A percentile compares a stretch with the other conserved stretches of the same genome.
phyloP scores from a whole-genome alignment of 352 stramenopile genomes.

The Phytophthora meadii region DNA sequence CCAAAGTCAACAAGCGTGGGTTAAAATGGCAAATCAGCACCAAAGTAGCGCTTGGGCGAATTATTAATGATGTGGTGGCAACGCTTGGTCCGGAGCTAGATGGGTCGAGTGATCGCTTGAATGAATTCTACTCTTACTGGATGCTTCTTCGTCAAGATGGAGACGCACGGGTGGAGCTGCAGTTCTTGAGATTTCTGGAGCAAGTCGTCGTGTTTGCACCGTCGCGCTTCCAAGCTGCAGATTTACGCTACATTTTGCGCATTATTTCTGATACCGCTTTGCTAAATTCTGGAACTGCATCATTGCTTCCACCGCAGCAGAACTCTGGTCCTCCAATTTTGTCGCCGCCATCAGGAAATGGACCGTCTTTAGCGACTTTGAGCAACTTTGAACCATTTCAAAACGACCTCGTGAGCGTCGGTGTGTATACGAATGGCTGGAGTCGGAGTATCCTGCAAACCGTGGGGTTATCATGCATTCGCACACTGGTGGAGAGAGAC shows the following conservation, averaged over 20 bases:
- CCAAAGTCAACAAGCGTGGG: slow-evolving; percentile 65
- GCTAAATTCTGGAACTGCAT: slow-evolving; percentile 24
- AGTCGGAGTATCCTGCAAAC: slow-evolving; percentile 75
- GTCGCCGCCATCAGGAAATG: slow-evolving; percentile 26
- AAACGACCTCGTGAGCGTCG: slow-evolving; percentile 49
- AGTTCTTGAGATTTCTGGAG: slow-evolving; percentile 84
- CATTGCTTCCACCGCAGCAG: slow-evolving; percentile 16
- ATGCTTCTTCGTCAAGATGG: slow-evolving; percentile 70
- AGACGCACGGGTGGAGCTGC: slow-evolving; percentile 75
- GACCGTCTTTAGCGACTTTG: slow-evolving; percentile 28
- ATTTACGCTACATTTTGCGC: slow-evolving; percentile 70
- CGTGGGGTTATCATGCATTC: slow-evolving; percentile 76
- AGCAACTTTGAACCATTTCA: slow-evolving; percentile 33
- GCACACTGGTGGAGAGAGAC: slow-evolving; percentile 81
- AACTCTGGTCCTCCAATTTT: slow-evolving; percentile 21
- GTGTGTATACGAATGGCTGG: slow-evolving; percentile 55
- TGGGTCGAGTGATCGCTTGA: slow-evolving; percentile 49
- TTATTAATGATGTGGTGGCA: slow-evolving; percentile 77
- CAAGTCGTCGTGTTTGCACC: slow-evolving; percentile 87
- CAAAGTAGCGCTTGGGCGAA: slow-evolving; percentile 63
- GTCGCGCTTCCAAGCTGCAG: slow-evolving; percentile 53
- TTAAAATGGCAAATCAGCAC: slow-evolving; percentile 59
- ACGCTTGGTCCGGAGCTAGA: slow-evolving; percentile 65
- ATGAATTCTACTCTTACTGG: slow-evolving; percentile 79
- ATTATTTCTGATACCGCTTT: slow-evolving; percentile 61